phyloP scores from a whole-genome alignment of 2,329 filamentous ascomycete species.

The Nemania sp. region DNA sequence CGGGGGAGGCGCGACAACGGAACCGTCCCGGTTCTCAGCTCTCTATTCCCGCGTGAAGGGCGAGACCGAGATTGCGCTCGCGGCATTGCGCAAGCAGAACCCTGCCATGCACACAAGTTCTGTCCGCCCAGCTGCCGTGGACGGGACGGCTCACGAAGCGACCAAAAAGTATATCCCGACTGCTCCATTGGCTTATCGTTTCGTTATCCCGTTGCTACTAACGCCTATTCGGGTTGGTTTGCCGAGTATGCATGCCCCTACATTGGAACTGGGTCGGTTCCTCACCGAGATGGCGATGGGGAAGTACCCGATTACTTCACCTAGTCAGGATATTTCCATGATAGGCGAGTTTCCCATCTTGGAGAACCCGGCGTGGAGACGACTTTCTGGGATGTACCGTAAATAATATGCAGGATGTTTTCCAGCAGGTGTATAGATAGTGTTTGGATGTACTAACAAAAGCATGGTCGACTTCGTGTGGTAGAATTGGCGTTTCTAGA shows the following conservation, averaged over 20 bases:
- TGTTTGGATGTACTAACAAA: neutral
- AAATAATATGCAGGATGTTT: conserved; percentile 22
- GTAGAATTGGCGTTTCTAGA: neutral
- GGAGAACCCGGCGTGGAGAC: conserved; percentile 48
- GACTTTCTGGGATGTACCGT: conserved; percentile 40
- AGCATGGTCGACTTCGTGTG: conserved; percentile 1
- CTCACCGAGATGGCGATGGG: conserved; percentile 61
- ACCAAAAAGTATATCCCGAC: conserved; percentile 58
- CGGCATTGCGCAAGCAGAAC: conserved; percentile 61
- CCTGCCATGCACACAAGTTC: conserved; percentile 65
- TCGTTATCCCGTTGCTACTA: conserved; percentile 40
- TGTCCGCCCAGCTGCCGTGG: conserved; percentile 71
- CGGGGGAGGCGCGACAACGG: conserved; percentile 69
- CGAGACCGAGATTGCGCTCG: conserved; percentile 69
- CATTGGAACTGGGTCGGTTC: conserved; percentile 58
- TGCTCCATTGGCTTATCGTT: conserved; percentile 39
- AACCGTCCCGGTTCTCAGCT: conserved; percentile 66
- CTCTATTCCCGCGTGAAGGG: conserved; percentile 76
- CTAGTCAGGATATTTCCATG: conserved; percentile 44
- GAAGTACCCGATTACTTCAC: conserved; percentile 45
- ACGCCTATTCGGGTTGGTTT: conserved; percentile 42
- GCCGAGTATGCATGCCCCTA: conserved; percentile 55
- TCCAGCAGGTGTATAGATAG: neutral
- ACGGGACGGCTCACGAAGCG: conserved; percentile 57
- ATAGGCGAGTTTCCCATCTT: conserved; percentile 49